Conservation (phyloP, 768 basidiomycete species). For the Agaricus blazei region DNA sequence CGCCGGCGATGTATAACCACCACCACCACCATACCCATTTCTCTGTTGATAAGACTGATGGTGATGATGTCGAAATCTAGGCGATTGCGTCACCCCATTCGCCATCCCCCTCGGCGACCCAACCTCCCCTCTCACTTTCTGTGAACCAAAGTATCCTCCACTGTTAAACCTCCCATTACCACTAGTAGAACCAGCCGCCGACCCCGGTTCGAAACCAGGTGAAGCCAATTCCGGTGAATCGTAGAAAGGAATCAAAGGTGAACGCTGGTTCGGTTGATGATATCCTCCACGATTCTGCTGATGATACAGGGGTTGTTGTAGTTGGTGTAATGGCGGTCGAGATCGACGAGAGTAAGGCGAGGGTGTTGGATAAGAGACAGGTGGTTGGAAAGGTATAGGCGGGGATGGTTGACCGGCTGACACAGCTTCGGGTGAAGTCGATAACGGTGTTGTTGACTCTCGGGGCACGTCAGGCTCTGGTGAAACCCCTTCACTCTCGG, state of each 20-base stretch:
- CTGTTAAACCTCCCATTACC: too few relatives aligned
- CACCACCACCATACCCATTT: background rate
- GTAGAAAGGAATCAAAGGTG: too few relatives aligned
- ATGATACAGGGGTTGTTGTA: constrained; percentile 9
- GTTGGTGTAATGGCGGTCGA: constrained; percentile 24
- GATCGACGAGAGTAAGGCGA: too few relatives aligned
- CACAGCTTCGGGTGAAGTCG: background rate
- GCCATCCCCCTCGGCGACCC: background rate
- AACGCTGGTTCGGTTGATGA: background rate
- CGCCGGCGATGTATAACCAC: too few relatives aligned
- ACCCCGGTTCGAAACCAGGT: too few relatives aligned
- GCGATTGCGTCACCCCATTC: background rate
- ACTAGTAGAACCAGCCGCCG: too few relatives aligned
- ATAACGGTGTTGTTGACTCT: constrained; percentile 1
- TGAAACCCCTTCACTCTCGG: constrained; percentile 11
- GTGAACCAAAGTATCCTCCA: too few relatives aligned
- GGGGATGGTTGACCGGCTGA: background rate
- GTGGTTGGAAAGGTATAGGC: constrained; percentile 16
- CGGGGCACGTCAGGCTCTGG: constrained; percentile 16
- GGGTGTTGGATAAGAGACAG: background rate
- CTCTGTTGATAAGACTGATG: background rate
- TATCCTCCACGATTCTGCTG: too few relatives aligned
- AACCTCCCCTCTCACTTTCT: constrained; percentile 22
- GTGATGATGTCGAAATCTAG: background rate
- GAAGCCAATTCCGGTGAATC: too few relatives aligned